phyloP scores from a whole-genome alignment of 371 early-diverging fungal genomes.

The Mucor lusitanicus region DNA sequence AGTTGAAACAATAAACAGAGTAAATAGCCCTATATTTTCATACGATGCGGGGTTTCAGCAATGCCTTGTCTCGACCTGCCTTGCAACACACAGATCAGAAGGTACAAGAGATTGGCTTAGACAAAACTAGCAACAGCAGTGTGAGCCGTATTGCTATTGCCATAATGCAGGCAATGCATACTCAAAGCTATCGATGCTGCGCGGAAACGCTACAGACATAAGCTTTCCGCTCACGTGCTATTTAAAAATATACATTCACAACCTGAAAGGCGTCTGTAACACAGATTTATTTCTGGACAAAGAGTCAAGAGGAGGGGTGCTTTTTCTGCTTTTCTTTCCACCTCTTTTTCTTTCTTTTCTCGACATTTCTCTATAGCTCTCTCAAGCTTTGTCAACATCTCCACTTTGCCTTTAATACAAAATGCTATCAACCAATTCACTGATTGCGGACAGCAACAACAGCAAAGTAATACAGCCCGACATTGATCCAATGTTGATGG shows the following conservation, averaged over 20 bases:
- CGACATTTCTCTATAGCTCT: not conserved
- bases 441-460: not conserved
- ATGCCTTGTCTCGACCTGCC: no score
- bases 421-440: not conserved
- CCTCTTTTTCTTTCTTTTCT: not conserved
- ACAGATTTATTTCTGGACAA: not conserved
- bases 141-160: not conserved
- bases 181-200: not conserved
- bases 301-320: not conserved
- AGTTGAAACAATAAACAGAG: no score
- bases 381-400: not conserved
- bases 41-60: no score
- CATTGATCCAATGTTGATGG: not conserved
- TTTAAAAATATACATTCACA: not conserved
- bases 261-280: not conserved
- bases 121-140: no score
- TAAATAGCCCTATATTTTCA: no score
- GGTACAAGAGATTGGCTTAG: no score
- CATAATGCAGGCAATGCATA: not conserved
- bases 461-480: not conserved
- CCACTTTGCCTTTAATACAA: not conserved
- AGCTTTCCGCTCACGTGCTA: not conserved
- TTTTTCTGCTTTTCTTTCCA: not conserved
- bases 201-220: not conserved
- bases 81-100: no score